Percentiles rank a stretch among this genome's conserved stretches.
Conservation (phyloP, 805 yeast species). For the Starmerella stigmatis region DNA sequence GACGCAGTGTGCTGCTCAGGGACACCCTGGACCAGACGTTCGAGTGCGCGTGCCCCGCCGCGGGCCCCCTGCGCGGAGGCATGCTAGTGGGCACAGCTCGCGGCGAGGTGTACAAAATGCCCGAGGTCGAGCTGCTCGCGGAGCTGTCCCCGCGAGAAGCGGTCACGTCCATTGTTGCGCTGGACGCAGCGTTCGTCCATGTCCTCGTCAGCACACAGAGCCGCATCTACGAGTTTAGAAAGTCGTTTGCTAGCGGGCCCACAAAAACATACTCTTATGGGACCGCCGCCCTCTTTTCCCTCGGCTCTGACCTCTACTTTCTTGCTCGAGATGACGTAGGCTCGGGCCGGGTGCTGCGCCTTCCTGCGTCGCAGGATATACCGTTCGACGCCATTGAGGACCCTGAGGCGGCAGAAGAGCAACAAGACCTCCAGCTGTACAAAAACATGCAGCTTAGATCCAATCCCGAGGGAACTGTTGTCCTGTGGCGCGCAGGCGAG, state of each 20-base stretch:
- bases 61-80: conserved; percentile 29
- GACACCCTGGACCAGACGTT: conserved; percentile 42
- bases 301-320: not conserved
- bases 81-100: conserved; percentile 18
- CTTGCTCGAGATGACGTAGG: not conserved
- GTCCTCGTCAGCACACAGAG: not conserved
- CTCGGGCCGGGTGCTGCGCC: not conserved
- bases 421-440: no score
- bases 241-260: not conserved
- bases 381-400: not conserved
- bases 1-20: conserved; percentile 51
- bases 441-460: not conserved
- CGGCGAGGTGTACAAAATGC: conserved; percentile 17
- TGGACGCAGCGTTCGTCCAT: not conserved
- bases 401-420: no score
- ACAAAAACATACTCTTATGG: not conserved
- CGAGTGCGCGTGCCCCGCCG: conserved; percentile 30
- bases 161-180: not conserved
- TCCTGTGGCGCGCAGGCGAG: conserved; percentile 13
- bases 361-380: not conserved
- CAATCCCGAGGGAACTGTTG: not conserved
- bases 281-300: not conserved
- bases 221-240: not conserved
- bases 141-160: not conserved
- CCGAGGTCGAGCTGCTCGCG: conserved; percentile 6